Evolutionary conservation across 73 alveolate genomes (phyloP).

Genomic region (Stentor roeselii): DNA sequence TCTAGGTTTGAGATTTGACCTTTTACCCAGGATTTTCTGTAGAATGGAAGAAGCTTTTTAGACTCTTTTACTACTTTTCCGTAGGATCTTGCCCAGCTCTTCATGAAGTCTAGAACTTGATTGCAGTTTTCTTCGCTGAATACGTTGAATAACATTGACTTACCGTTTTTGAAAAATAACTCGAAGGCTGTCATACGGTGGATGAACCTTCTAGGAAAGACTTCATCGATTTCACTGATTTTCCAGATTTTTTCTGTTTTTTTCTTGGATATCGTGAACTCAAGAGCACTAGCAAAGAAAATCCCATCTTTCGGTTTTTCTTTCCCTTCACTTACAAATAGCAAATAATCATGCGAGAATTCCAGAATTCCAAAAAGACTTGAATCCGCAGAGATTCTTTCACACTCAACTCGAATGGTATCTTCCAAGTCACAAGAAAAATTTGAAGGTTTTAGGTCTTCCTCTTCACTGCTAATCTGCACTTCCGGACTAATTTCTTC

Average conservation of each 20-base stretch:
- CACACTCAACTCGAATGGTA: slow-evolving; percentile 13
- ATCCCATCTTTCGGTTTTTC: neutral
- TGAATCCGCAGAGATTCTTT: neutral
- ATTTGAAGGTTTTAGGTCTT: neutral
- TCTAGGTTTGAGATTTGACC: slow-evolving; percentile 79
- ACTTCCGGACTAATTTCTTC: neutral
- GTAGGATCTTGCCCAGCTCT: slow-evolving; percentile 25
- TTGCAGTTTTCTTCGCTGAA: slow-evolving; percentile 24
- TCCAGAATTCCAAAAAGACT: slow-evolving; percentile 18
- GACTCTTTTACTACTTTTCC: slow-evolving; percentile 9
- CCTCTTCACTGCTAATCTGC: neutral
- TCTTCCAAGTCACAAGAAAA: neutral
- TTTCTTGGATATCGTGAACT: neutral
- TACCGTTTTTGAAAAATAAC: slow-evolving; percentile 35
- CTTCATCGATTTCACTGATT: slow-evolving; percentile 29
- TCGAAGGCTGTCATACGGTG: slow-evolving; percentile 49
- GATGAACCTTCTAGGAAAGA: slow-evolving; percentile 48
- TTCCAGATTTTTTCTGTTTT: slow-evolving; percentile 4
- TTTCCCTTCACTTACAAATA: slow-evolving; percentile 13
- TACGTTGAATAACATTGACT: slow-evolving; percentile 41
- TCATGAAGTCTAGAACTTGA: slow-evolving; percentile 22
- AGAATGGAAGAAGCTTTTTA: slow-evolving; percentile 16
- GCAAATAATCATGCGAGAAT: slow-evolving; percentile 6
- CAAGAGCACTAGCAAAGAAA: slow-evolving; percentile 5
- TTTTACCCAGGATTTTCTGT: slow-evolving; percentile 26